A percentile compares a stretch with the other conserved stretches of the same genome.
These are phyloP conservation scores for Elsinoe ampelina DNA, from an alignment of 2,329 filamentous ascomycete genomes.

Conservation along the genomic window DNA sequence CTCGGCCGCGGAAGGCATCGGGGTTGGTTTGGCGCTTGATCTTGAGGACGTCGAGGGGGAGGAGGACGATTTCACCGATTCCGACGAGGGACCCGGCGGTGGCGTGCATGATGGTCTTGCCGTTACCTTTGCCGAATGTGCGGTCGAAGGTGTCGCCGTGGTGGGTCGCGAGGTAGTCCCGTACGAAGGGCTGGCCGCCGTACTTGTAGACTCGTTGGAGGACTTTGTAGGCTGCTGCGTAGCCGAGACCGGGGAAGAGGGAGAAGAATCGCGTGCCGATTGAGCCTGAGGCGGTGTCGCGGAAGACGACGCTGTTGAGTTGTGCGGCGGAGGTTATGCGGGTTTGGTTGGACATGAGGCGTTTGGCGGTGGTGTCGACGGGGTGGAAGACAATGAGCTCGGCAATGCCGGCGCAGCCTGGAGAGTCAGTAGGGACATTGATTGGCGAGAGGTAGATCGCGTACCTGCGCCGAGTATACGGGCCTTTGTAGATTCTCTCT, in stretches of 20 bases:
- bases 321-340: constrained; percentile 51
- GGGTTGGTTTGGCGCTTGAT: constrained; percentile 99
- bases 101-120: constrained; percentile 96
- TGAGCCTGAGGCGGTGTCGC: constrained; percentile 67
- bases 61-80: constrained; percentile 90
- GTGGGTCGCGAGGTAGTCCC: constrained; percentile 75
- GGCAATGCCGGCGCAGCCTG: constrained; percentile 85
- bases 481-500: constrained; percentile 84
- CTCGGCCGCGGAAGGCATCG: constrained; percentile 90
- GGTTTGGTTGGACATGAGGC: constrained; percentile 91
- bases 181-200: constrained; percentile 88
- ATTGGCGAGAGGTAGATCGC: constrained; percentile 19
- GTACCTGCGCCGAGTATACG: constrained; percentile 85
- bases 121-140: constrained; percentile 90
- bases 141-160: constrained; percentile 76
- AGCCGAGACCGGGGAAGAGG: constrained; percentile 91
- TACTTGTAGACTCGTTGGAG: constrained; percentile 98
- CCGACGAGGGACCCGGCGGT: constrained; percentile 93
- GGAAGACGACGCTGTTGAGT: constrained; percentile 90
- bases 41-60: constrained; percentile 94
- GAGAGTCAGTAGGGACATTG: constrained; percentile 13
- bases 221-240: constrained; percentile 96
- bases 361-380: constrained; percentile 96
- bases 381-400: constrained; percentile 91
- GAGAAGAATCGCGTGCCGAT: constrained; percentile 76